Evolutionary conservation across 2,329 filamentous ascomycete genomes (phyloP).

Genomic region (Aspergillus latus): DNA sequence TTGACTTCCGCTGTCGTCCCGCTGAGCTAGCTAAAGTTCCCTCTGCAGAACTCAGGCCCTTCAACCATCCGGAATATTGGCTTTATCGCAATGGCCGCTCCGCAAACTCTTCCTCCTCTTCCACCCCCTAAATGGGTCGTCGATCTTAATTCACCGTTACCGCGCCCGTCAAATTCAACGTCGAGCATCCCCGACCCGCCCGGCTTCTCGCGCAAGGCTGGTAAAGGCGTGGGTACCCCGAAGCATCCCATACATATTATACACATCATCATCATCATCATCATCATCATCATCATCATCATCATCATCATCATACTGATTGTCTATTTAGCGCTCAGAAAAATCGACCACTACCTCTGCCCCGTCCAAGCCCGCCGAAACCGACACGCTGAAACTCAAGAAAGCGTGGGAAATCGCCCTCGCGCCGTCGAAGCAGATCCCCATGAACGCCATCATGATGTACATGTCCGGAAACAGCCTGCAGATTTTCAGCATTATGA

Average conservation of each 20-base stretch:
- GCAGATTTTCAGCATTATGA: conserved; percentile 99
- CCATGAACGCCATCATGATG: conserved; percentile 99
- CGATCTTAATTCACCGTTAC: conserved; percentile 71
- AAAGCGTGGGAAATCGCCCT: conserved; percentile 98
- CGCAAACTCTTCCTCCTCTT: conserved; percentile 35
- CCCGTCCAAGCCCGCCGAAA: conserved; percentile 65
- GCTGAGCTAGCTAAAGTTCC: conserved; percentile 12
- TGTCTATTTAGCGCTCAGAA: conserved; percentile 31
- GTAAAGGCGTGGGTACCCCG: conserved; percentile 37
- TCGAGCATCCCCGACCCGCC: conserved; percentile 77
- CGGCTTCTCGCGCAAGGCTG: conserved; percentile 64
- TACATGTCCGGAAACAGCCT: conserved; percentile 99
- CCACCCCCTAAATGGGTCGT: conserved; percentile 76
- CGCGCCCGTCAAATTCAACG: conserved; percentile 61
- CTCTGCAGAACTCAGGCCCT: not conserved
- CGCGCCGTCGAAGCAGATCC: conserved; percentile 86
- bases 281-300: too few species aligned
- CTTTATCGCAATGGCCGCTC: conserved; percentile 19
- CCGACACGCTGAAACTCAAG: conserved; percentile 94
- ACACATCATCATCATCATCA: not conserved
- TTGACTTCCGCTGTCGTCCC: not conserved
- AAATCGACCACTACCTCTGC: conserved; percentile 24
- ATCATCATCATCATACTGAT: not conserved
- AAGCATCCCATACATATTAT: not conserved
- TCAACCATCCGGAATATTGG: not conserved